Evolutionary conservation across 1,284 basidiomycete genomes (phyloP), one percentile per base, ranked within the genome.

Genomic region (Fomitopsis palustris): DNA sequence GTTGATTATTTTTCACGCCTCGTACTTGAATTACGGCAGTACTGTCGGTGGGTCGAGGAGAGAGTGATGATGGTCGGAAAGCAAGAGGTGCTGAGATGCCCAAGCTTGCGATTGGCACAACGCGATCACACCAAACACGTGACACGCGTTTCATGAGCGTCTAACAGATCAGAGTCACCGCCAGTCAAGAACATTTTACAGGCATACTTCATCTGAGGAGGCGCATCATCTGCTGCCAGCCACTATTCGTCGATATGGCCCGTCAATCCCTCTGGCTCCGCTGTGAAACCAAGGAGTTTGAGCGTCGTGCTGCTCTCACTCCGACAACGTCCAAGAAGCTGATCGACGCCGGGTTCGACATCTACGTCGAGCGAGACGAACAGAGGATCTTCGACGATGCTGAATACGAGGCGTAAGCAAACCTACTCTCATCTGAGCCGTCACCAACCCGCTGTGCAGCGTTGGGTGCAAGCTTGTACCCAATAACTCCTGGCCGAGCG

Each of bases 321-420:
- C 96, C 96, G 2, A 90, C 92, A 23, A 97, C 95, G 1, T 88
- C 95, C 66, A 95, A 93, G 78, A 84, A 83, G 65, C 86, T 99
- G 63, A 88, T 99, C 74, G 90, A 95, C 69, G 87, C 88, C 51
- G 95, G 95, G 54, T 98, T 98, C 77, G 84, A 92, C 57, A 90
- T 99, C 72, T 86, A 81, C 61, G 96, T 99, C 61, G 96, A 99
- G 77, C 84, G 92, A 64, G 96, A 99, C 75, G 84, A 91, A 58
- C 94, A 98, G 77, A 82, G 97, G 64, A 98, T 98, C 73, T 99
- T 99, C 77, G 87, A 93, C 67, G 95, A 99, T 73, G 79, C 83
- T 55, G 96, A 99, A 77, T 99, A 92, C 72, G 92, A 95, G 75
- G 84, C 82, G 96, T 98, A 77, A 72, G 92, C 82, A 57, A 27